Conservation (phyloP, 257 asterid genomes). For the Fraxinus excelsior region DNA sequence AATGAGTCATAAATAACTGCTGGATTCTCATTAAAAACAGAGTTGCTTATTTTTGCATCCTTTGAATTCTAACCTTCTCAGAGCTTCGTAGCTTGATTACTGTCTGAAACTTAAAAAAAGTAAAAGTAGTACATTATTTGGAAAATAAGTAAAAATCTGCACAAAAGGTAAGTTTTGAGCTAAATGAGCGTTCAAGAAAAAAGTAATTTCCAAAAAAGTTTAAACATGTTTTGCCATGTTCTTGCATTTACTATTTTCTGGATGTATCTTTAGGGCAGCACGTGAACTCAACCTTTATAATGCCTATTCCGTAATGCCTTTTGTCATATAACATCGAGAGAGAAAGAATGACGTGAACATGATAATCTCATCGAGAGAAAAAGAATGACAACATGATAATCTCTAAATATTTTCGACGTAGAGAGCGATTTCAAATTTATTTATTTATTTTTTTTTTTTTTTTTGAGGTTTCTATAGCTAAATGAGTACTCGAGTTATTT, state of each 20-base stretch:
- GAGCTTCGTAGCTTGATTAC: too few relatives aligned
- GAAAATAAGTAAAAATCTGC: neutral
- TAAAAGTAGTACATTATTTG: neutral
- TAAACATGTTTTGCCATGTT: neutral
- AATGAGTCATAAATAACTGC: neutral
- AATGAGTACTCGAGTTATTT: too few relatives aligned
- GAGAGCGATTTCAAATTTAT: too few relatives aligned
- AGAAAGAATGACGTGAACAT: neutral
- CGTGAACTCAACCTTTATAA: neutral
- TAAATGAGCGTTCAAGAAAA: neutral
- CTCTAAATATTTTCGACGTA: too few relatives aligned
- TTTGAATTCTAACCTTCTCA: neutral
- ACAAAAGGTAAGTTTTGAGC: neutral
- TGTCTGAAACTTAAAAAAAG: neutral
- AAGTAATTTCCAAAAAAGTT: neutral
- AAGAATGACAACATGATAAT: neutral
- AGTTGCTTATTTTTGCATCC: conserved; percentile 4
- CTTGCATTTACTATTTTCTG: neutral
- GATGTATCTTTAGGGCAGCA: neutral
- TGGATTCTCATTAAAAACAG: neutral
- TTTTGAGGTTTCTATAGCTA: too few relatives aligned
- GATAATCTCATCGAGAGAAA: neutral
- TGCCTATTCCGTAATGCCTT: neutral
- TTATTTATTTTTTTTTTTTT: too few relatives aligned
- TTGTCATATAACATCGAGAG: neutral